These are phyloP conservation scores for Oryza glumipatula DNA, from an alignment of 176 grass and related monocot species.

Conservation along the genomic window DNA sequence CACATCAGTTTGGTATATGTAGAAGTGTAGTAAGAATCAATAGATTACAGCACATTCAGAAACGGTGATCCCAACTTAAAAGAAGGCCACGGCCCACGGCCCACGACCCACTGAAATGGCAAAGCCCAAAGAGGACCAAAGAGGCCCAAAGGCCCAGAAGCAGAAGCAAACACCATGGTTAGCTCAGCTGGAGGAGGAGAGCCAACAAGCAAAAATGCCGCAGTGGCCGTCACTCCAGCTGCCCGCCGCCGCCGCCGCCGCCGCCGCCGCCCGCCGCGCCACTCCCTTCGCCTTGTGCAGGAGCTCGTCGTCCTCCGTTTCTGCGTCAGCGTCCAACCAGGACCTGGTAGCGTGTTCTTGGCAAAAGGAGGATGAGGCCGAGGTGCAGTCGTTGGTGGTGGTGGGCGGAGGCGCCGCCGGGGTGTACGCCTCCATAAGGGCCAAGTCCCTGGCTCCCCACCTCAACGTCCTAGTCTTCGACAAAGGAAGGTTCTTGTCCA, in stretches of 20 bases:
- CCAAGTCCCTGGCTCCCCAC: slow-evolving; percentile 64
- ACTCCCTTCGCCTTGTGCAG: slow-evolving; percentile 12
- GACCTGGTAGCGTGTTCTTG: background rate
- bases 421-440: slow-evolving; percentile 87
- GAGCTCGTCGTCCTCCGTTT: slow-evolving; percentile 29
- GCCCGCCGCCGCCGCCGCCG: background rate
- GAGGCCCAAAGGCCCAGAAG: background rate
- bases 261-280: slow-evolving; percentile 39
- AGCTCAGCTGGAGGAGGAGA: too few relatives aligned
- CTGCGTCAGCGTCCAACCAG: slow-evolving; percentile 5
- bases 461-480: slow-evolving; percentile 80
- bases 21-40: too few relatives aligned
- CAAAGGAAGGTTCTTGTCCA: slow-evolving; percentile 88
- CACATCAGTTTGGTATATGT: too few relatives aligned
- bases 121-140: background rate
- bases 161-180: background rate
- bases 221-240: slow-evolving; percentile 47
- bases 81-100: too few relatives aligned
- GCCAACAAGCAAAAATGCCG: slow-evolving; percentile 43
- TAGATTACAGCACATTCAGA: too few relatives aligned
- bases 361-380: background rate
- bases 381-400: slow-evolving; percentile 55
- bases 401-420: slow-evolving; percentile 90
- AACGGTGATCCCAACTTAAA: background rate
- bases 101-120: background rate